Evolutionary conservation across 2,329 filamentous ascomycete genomes (phyloP).

Genomic region (Acrocalymma vagum): DNA sequence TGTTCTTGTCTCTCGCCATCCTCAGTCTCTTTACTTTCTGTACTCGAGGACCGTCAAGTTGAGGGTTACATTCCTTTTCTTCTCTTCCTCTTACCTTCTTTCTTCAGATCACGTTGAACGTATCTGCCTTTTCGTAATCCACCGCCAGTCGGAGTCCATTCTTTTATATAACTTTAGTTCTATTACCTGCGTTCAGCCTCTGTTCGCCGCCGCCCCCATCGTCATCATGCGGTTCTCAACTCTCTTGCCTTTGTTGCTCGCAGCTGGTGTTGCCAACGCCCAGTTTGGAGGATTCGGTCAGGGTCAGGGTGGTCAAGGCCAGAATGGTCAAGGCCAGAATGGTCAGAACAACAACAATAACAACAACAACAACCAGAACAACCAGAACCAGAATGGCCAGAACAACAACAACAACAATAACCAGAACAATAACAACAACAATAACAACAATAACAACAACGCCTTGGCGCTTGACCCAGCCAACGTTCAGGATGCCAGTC

Average conservation of each 20-base stretch:
- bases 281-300: slow-evolving; percentile 31
- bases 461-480: slow-evolving; percentile 43
- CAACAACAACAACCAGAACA: slow-evolving; percentile 5
- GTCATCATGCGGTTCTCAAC: slow-evolving; percentile 47
- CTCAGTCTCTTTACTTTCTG: slow-evolving; percentile 39
- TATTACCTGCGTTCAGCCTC: slow-evolving; percentile 17
- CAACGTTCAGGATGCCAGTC: slow-evolving; percentile 55
- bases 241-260: slow-evolving; percentile 41
- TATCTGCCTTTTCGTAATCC: slow-evolving; percentile 49
- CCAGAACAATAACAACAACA: slow-evolving; percentile 28
- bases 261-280: slow-evolving; percentile 43
- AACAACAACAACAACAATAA: slow-evolving; percentile 19
- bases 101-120: slow-evolving; percentile 51
- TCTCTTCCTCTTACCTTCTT: slow-evolving; percentile 44
- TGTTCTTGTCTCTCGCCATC: slow-evolving; percentile 39
- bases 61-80: slow-evolving; percentile 53
- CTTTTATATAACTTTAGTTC: slow-evolving; percentile 37
- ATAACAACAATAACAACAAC: slow-evolving; percentile 23
- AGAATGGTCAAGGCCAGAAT: slow-evolving; percentile 6
- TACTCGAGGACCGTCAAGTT: slow-evolving; percentile 37
- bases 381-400: slow-evolving; percentile 19
- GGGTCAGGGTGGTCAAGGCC: slow-evolving; percentile 16
- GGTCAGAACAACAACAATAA: slow-evolving; percentile 11
- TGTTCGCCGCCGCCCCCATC: slow-evolving; percentile 3
- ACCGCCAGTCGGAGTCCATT: slow-evolving; percentile 49